These are phyloP conservation scores for Mycosphaerella sp. DNA, from an alignment of 2,329 filamentous ascomycete species.

Conservation along the genomic window DNA sequence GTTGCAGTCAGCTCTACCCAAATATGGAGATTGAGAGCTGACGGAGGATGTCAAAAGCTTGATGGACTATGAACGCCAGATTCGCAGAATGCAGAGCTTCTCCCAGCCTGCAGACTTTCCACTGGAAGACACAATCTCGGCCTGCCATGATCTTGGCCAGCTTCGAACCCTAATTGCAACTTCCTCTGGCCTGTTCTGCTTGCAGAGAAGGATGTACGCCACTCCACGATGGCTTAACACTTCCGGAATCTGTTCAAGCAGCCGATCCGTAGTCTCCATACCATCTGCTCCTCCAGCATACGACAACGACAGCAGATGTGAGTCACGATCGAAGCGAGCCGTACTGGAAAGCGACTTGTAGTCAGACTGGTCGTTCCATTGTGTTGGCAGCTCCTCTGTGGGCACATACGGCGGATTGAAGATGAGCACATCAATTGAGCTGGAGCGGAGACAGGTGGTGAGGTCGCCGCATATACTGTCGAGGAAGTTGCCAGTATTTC, in stretches of 20 bases:
- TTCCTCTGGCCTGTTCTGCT: slow-evolving; percentile 75
- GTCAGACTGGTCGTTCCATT: slow-evolving; percentile 4
- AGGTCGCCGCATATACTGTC: slow-evolving; percentile 68
- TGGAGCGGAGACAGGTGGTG: slow-evolving; percentile 51
- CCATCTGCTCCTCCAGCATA: slow-evolving; percentile 86
- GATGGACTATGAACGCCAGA: slow-evolving; percentile 56
- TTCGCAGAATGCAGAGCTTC: slow-evolving; percentile 79
- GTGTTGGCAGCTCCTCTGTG: slow-evolving; percentile 62
- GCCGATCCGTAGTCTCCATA: slow-evolving; percentile 84
- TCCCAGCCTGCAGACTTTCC: slow-evolving; percentile 92
- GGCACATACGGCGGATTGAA: slow-evolving; percentile 99
- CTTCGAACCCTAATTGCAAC: slow-evolving; percentile 58
- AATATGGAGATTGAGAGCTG: not conserved
- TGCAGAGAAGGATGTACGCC: slow-evolving; percentile 84
- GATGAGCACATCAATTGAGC: slow-evolving; percentile 71
- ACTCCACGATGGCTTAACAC: slow-evolving; percentile 64
- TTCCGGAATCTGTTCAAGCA: slow-evolving; percentile 63
- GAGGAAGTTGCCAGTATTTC: slow-evolving; percentile 49
- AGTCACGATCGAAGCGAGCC: slow-evolving; percentile 65
- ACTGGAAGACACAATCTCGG: slow-evolving; percentile 71
- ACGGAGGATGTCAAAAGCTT: not conserved
- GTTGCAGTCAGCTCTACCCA: not conserved
- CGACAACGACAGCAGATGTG: slow-evolving; percentile 73
- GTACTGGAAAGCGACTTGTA: slow-evolving; percentile 8
- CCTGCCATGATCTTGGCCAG: slow-evolving; percentile 61